These are phyloP conservation scores for Paradendryphiella salina DNA, from an alignment of 2,329 filamentous ascomycete species.

Conservation along the genomic window DNA sequence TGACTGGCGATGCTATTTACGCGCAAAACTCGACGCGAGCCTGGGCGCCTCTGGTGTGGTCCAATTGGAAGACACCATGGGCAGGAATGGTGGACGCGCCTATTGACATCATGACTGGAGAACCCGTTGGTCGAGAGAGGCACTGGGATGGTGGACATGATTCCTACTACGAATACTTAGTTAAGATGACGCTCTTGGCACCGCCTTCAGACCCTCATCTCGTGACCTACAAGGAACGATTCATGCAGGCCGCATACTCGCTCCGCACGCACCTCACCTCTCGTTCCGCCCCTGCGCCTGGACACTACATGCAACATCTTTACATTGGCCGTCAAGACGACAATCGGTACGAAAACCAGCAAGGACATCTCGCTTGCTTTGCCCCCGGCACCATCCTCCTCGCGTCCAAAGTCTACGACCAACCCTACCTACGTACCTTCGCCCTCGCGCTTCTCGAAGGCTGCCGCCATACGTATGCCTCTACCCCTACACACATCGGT, in stretches of 20 bases:
- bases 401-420: slow-evolving; percentile 41
- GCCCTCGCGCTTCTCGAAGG: slow-evolving; percentile 48
- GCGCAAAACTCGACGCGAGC: slow-evolving; percentile 49
- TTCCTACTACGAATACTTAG: slow-evolving; percentile 50
- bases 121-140: slow-evolving; percentile 45
- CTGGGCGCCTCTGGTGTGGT: slow-evolving; percentile 53
- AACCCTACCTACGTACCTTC: slow-evolving; percentile 41
- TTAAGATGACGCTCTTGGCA: slow-evolving; percentile 48
- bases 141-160: slow-evolving; percentile 53
- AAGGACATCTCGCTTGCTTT: slow-evolving; percentile 48
- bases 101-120: slow-evolving; percentile 50
- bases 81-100: slow-evolving; percentile 50
- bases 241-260: slow-evolving; percentile 42
- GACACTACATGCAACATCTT: slow-evolving; percentile 45
- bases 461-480: slow-evolving; percentile 46
- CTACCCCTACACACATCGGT: slow-evolving; percentile 46
- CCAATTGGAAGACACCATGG: slow-evolving; percentile 46
- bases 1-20: slow-evolving; percentile 50
- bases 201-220: slow-evolving; percentile 44
- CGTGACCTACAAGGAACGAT: slow-evolving; percentile 38
- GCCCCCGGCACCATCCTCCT: slow-evolving; percentile 48
- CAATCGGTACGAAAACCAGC: slow-evolving; percentile 45
- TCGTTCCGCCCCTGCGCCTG: slow-evolving; percentile 42
- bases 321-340: slow-evolving; percentile 46
- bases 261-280: slow-evolving; percentile 43